Base-by-base conservation (phyloP, 257 asterid genomes). In the Marsdenia floribunda region DNA sequence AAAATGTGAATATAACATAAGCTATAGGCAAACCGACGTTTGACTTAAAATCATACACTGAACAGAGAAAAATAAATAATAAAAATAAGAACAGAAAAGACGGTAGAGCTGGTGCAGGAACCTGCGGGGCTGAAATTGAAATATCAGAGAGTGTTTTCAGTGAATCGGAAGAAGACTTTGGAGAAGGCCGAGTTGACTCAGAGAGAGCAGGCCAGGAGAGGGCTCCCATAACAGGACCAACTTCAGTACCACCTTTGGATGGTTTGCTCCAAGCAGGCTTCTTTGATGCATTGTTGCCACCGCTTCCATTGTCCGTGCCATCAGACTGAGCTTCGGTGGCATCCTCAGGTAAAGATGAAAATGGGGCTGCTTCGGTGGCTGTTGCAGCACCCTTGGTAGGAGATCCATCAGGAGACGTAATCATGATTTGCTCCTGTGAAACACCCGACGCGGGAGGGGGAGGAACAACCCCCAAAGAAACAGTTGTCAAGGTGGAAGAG, bases 161-260 rank as follows among this genome's bases (percentile, higher is more conserved):
- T 35, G 85, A 70, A 78, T 82, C 83, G 35, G 87, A 65, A 18
- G 91, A 78, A 22, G 88, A 76, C 76, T 87, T 88, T 0, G 93
- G 86, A 68, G 93, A 82, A 64, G 87, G 88, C 79, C 90, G 87
- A 55, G 96, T 87, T n/a, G 90, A 87, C 66, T 88, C 92, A 2
- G 90, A 83, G 3, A 92, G 90, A 75, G 92, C 89, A 69, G 97
- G 97, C 97, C 97, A 92, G 68, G 88, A 81, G 38, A 77, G 87
- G 8, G 92, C 96, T 38, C 88, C 92, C 93, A 92, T 90, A n/a
- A 92, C 93, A 47, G 82, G 82, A 80, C 85, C 78, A 38, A 73
- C 78, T 40, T 83, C 96, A 18, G 75, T 77, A 64, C 80, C 77
- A 46, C 86, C 89, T n/a, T 49, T 29, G 60, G 73, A 68, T 21